Base-by-base conservation (phyloP, 1,284 basidiomycete species). In the Trichosporon sp. region DNA sequence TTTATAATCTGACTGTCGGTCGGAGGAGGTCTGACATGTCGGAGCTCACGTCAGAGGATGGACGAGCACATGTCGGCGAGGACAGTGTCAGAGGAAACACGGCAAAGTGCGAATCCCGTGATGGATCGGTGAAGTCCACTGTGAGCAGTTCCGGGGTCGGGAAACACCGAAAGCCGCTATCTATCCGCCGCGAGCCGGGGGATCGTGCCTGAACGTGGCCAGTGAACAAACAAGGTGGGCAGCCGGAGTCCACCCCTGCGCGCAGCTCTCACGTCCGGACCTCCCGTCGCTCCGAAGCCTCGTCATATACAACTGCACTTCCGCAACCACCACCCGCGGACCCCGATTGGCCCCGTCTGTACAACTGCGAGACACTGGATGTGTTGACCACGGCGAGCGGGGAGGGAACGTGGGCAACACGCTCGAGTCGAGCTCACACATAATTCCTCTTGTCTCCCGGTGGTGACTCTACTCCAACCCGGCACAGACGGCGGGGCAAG, bases 121-220 rank as follows among this genome's bases (percentile, higher is more conserved):
- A 14, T 63, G 59, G 31, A 32, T 63, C 59, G 59, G 59, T 16
- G 32, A 63, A 63, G 59, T 63, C 59, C 14, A 37, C 59, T 12
- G 5, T 12, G 3, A 2, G 2, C 10, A 2, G 26, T n/a, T 35
- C 59, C 59, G 56, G 56, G 56, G 32, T 63, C 59, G 59, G 59
- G 59, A 63, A 63, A 63, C 59, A 35, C 59, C 59, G 59, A 63
- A 63, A 5, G 14, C 59, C 59, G 59, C 59, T 63, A 63, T 63
- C 59, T 63, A 19, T 35, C 21, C 16, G 59, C 59, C 59, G 59
- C 8, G 31, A 61, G 56, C 56, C 31, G 31, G 56, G 6, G 7
- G 32, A 3, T 16, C 59, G 59, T 63, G 59, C 59, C 59, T 63
- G 59, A n/a, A 35, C 51, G 51, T 54, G 51, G 51, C 51, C 51